A percentile compares a stretch with the other conserved stretches of the same genome.
phyloP scores from a whole-genome alignment of 2,329 filamentous ascomycete genomes.

The Talaromyces atroroseus region DNA sequence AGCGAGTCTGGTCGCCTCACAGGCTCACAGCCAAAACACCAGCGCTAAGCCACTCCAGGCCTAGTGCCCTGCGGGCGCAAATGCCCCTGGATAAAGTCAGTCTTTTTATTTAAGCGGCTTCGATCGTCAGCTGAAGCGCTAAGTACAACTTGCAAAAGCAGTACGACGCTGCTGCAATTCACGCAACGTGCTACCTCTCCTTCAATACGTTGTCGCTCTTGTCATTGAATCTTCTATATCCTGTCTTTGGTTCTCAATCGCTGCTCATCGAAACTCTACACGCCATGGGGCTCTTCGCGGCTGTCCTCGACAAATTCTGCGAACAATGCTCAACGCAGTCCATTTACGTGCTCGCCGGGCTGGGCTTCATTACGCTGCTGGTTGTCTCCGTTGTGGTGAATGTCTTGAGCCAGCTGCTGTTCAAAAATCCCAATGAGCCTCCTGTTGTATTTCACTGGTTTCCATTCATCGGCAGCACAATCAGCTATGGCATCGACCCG shows the following conservation, averaged over 20 bases:
- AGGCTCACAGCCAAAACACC: background rate
- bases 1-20: background rate
- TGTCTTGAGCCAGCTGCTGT: slow-evolving; percentile 70
- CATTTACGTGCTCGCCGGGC: slow-evolving; percentile 41
- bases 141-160: background rate
- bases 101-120: background rate
- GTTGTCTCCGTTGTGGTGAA: slow-evolving; percentile 65
- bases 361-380: slow-evolving; percentile 45
- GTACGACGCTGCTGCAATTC: background rate
- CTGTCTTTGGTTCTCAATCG: slow-evolving; percentile 4
- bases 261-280: background rate
- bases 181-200: background rate
- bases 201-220: background rate
- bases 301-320: slow-evolving; percentile 41
- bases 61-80: background rate
- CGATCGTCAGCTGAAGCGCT: background rate
- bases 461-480: slow-evolving; percentile 77
- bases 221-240: background rate
- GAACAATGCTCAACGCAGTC: slow-evolving; percentile 44
- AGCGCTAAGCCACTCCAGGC: background rate
- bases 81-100: background rate
- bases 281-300: slow-evolving; percentile 50
- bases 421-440: slow-evolving; percentile 76
- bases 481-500: slow-evolving; percentile 86
- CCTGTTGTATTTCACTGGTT: slow-evolving; percentile 62